Evolutionary conservation across 352 stramenopile genomes (phyloP), one percentile per base, ranked within the genome.

Genomic region (Phytopythium oedochilum): DNA sequence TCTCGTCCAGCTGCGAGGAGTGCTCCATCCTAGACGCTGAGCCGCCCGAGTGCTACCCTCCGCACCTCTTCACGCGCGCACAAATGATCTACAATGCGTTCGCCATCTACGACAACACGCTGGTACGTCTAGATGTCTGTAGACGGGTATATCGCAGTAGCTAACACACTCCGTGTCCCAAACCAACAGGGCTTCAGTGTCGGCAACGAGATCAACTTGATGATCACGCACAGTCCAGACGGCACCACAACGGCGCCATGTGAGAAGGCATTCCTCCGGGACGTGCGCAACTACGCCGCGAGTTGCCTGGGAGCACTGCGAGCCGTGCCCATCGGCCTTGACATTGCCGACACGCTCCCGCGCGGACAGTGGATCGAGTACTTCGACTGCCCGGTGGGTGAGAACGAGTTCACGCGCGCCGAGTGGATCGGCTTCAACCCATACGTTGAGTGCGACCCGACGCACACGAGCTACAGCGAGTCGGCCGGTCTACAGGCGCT

Each of bases 41-140:
- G 15, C 56, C 75, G 3, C 73, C 75, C 3, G 56, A 64, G 52
- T 87, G 76, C 64, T 83, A 90, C 61, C 62, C 68, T 10, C 56
- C 71, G 48, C 54, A 59, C 36, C 66, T 89, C 36, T 72, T 86
- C 59, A 73, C 68, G 5, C 79, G 79, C 31, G 64, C 66, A 17
- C 71, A 86, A 52, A 73, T 83, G 61, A 61, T 88, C 23, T 86
- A 87, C 73, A 88, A 86, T 32, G 75, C 76, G 15, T 86, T 89
- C 36, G 75, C 79, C 1, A 71, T 87, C 14, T 89, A 88, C 44
- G 77, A 89, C 64, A 89, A 89, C 62, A 81, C 73, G 2, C 60
- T 88, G 7, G 61, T 49, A 20, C 23, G 23, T 26, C n/a, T n/a
- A n/a, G n/a, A n/a, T n/a, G n/a, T n/a, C n/a, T n/a, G n/a, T n/a